Evolutionary conservation across 768 basidiomycete genomes (phyloP).

Genomic region (Phylloporus sp.): DNA sequence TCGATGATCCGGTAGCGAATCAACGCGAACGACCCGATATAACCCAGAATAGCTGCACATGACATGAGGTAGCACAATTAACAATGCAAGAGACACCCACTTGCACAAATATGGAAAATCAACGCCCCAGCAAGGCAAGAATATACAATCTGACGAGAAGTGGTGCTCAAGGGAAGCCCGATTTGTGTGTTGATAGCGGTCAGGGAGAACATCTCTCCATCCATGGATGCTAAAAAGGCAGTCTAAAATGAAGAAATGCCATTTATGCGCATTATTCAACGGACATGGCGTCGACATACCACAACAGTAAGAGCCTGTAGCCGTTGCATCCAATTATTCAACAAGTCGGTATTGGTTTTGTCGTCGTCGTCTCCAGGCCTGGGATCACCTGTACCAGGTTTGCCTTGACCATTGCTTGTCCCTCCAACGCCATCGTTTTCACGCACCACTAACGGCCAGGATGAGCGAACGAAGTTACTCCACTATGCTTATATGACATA

Average conservation of each 20-base stretch:
- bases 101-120: conserved; percentile 29
- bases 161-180: background rate
- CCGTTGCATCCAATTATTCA: conserved; percentile 24
- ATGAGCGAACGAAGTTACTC: background rate
- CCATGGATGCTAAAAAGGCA: conserved; percentile 27
- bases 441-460: background rate
- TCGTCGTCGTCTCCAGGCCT: conserved; percentile 6
- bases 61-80: background rate
- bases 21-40: conserved; percentile 26
- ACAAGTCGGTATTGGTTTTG: conserved; percentile 13
- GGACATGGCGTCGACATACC: conserved; percentile 13
- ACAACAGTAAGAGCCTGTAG: conserved; percentile 28
- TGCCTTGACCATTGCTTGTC: conserved; percentile 1
- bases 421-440: conserved; percentile 7
- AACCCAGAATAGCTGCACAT: conserved; percentile 25
- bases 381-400: conserved; percentile 4
- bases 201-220: conserved; percentile 26
- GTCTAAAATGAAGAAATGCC: conserved; percentile 21
- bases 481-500: conserved; percentile 8
- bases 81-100: conserved; percentile 13
- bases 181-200: conserved; percentile 22
- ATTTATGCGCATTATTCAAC: background rate
- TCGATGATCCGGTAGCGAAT: conserved; percentile 26
- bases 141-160: conserved; percentile 24
- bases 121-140: conserved; percentile 29